Conservation (phyloP, 805 yeast genomes). For the Spathaspora girioi region DNA sequence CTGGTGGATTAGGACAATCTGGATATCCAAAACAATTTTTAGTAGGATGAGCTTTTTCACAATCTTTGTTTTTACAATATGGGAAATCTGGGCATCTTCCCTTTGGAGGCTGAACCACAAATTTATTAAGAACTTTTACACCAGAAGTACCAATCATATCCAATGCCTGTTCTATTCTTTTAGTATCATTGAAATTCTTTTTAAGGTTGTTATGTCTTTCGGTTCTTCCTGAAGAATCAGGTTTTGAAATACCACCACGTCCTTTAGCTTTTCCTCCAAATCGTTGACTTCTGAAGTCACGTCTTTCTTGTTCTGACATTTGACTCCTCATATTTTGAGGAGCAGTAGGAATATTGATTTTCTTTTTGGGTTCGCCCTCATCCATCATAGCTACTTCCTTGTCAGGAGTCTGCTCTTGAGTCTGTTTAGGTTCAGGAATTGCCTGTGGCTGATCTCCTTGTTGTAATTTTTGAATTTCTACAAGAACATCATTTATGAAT, state of each 20-base stretch:
- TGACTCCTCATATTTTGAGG: constrained; percentile 4
- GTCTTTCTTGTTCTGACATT: constrained; percentile 5
- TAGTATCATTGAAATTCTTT: constrained; percentile 1
- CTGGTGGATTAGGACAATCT: constrained; percentile 72
- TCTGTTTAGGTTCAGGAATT: constrained; percentile 6
- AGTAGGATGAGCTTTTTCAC: constrained; percentile 78
- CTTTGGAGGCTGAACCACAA: constrained; percentile 47
- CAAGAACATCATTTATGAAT: constrained; percentile 55
- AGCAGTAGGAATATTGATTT: constrained; percentile 5
- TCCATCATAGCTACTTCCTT: neutral
- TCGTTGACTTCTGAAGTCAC: constrained; percentile 5
- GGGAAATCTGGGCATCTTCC: constrained; percentile 74
- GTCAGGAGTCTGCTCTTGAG: constrained; percentile 1
- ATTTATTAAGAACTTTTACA: constrained; percentile 13
- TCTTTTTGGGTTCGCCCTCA: neutral
- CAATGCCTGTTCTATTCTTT: constrained; percentile 8
- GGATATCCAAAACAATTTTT: constrained; percentile 72
- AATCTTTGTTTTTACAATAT: constrained; percentile 63
- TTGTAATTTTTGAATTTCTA: constrained; percentile 46
- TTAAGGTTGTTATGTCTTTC: neutral
- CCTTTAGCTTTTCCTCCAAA: constrained; percentile 4
- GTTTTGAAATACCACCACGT: constrained; percentile 5
- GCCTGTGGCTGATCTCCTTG: constrained; percentile 6
- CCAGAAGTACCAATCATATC: constrained; percentile 1
- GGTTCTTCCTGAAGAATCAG: neutral